Evolutionary conservation across 2,329 filamentous ascomycete species (phyloP), one percentile per base, ranked within the genome.

Genomic region (Bipolaris oryzae): DNA sequence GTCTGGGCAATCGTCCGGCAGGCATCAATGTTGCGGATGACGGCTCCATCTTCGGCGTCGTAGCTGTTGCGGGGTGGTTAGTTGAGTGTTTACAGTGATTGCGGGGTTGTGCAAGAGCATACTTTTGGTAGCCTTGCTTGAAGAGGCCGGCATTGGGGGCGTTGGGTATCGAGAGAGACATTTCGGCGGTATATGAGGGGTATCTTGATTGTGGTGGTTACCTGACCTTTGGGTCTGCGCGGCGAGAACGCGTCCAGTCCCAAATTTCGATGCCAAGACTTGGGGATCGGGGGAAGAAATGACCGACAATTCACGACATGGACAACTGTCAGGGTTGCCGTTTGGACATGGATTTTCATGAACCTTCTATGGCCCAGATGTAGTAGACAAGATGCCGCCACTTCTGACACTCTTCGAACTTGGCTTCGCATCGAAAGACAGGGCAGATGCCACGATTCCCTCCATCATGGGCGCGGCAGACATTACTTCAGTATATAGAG

Each of bases 31-130:
- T 99, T 99, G 75, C 95, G 92, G 66, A 98, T 85, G 67, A 99
- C 93, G 68, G 95, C 96, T 76, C 95, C 95, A 90, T 99, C 95
- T 87, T 99, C 96, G 60, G 94, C 89, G 77, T 98, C 94, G 82
- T 99, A 96, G 85, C 96, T 98, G 74, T 66, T 58, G 60, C 67
- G 63, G 62, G 62, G 62, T 74, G 66, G 80, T 80, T 70, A 73
- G 66, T 48, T 62, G 53, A 25, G 56, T 57, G 33, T 54, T 50
- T 31, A 50, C 57, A 61, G 60, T 53, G 43, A 56, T 63, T 60
- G 63, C 58, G 61, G 61, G 56, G 57, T 54, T 52, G 50, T 15
- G 21, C 18, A 49, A 46, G 42, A 55, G 80, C 85, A 76, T 86
- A 97, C 93, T 90, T 96, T 79, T 93, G 93, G 82, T 99, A 99